These are phyloP conservation scores for Scedosporium aurantiacum DNA, from an alignment of 2,329 filamentous ascomycete genomes.

Conservation along the genomic window DNA sequence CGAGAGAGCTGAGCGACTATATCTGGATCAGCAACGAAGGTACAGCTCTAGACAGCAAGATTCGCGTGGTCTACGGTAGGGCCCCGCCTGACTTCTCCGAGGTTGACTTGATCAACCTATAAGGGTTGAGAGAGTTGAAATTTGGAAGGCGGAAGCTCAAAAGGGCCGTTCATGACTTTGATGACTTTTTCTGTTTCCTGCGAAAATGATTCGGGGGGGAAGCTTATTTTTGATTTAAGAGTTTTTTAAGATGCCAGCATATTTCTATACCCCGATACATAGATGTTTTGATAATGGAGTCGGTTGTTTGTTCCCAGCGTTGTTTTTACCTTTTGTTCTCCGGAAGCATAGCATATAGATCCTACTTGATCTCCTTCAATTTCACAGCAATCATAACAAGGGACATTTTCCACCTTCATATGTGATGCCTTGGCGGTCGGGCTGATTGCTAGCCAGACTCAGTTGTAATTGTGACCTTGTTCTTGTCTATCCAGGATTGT, in stretches of 20 bases:
- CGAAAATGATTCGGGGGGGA: not conserved
- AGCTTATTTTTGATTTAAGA: not conserved
- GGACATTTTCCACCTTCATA: not conserved
- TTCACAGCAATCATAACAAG: not conserved
- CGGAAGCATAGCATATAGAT: not conserved
- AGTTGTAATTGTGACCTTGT: not conserved
- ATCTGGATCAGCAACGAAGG: constrained; percentile 95
- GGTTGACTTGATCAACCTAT: constrained; percentile 75
- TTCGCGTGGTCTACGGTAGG: constrained; percentile 70
- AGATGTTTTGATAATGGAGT: not conserved
- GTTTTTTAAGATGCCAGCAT: not conserved
- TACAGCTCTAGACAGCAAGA: constrained; percentile 74
- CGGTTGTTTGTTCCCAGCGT: not conserved
- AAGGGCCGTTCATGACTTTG: not conserved
- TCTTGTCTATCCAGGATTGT: not conserved
- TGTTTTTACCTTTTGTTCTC: not conserved
- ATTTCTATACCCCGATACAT: not conserved
- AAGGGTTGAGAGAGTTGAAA: constrained; percentile 5
- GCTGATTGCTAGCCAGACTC: not conserved
- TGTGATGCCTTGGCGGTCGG: too few species aligned
- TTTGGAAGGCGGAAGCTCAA: not conserved
- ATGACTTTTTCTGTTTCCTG: not conserved
- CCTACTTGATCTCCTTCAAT: not conserved
- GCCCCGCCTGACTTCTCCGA: constrained; percentile 86
- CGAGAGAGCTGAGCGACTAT: constrained; percentile 61